Conservation (phyloP, 176 grass and related monocot species). For the Tillandsia fasciculata region DNA sequence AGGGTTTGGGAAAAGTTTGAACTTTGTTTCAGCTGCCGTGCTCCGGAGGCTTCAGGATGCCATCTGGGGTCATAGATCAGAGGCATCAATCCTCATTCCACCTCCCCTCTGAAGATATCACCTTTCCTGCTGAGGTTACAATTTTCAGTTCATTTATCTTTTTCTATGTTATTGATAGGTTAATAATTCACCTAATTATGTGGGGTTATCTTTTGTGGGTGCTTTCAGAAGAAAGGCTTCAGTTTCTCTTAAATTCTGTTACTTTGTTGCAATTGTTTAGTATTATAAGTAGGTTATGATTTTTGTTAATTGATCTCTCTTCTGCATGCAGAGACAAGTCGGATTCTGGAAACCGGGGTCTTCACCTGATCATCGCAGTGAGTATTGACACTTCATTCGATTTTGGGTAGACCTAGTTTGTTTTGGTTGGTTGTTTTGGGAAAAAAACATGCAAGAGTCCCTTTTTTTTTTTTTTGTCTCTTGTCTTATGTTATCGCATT, state of each 20-base stretch:
- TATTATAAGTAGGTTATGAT: neutral
- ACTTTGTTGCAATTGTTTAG: neutral
- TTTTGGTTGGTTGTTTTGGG: slow-evolving; percentile 6
- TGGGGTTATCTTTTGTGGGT: neutral
- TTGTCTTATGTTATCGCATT: neutral
- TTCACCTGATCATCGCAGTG: slow-evolving; percentile 47
- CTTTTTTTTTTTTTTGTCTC: neutral
- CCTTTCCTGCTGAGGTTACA: slow-evolving; percentile 57
- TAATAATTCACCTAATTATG: neutral
- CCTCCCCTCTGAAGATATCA: slow-evolving; percentile 47
- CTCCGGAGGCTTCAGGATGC: slow-evolving; percentile 51
- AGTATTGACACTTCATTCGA: slow-evolving; percentile 20
- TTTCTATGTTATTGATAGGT: slow-evolving; percentile 13
- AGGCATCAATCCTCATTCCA: slow-evolving; percentile 34
- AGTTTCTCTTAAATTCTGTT: slow-evolving; percentile 26
- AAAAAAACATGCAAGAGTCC: neutral
- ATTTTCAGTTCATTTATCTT: slow-evolving; percentile 1
- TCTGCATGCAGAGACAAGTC: slow-evolving; percentile 54
- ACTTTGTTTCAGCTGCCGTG: slow-evolving; percentile 21
- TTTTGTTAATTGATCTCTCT: neutral
- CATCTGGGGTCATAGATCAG: slow-evolving; percentile 62
- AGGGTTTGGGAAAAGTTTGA: neutral
- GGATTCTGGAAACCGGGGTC: slow-evolving; percentile 76
- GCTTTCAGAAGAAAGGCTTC: neutral
- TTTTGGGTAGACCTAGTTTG: slow-evolving; percentile 1